Conservation (phyloP, 495 filamentous ascomycete genomes). For the Halenospora varia region DNA sequence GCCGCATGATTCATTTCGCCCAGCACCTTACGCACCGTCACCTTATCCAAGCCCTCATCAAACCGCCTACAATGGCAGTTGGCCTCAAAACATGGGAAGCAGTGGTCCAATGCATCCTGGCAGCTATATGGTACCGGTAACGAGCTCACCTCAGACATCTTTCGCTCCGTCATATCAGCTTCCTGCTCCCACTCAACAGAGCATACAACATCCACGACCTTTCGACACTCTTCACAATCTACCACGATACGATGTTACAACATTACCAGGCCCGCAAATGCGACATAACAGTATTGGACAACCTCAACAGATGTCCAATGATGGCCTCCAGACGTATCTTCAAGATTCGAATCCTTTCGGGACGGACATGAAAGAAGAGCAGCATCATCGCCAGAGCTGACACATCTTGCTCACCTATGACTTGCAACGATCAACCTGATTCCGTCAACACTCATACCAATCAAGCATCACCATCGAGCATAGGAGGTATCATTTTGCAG, state of each 20-base stretch:
- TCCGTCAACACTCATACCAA: too few species aligned
- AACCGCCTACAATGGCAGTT: constrained; percentile 3
- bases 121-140: constrained; percentile 8
- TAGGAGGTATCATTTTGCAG: background rate
- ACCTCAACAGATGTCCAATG: constrained; percentile 12
- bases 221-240: constrained; percentile 1
- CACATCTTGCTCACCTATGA: background rate
- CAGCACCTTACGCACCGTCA: background rate
- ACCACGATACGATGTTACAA: background rate
- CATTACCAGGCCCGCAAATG: constrained; percentile 8
- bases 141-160: constrained; percentile 10
- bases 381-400: background rate
- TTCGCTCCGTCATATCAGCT: constrained; percentile 7
- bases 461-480: background rate
- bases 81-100: constrained; percentile 1
- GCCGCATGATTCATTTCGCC: background rate
- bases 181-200: constrained; percentile 9
- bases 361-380: constrained; percentile 11
- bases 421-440: too few species aligned
- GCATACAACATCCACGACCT: constrained; percentile 8
- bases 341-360: constrained; percentile 8
- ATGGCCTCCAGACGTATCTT: constrained; percentile 12
- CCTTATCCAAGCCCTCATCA: constrained; percentile 10
- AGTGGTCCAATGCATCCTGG: background rate
- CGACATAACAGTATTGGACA: constrained; percentile 16